Evolutionary conservation across 331 rosid genomes (phyloP).

Genomic region (Quercus tomentella): DNA sequence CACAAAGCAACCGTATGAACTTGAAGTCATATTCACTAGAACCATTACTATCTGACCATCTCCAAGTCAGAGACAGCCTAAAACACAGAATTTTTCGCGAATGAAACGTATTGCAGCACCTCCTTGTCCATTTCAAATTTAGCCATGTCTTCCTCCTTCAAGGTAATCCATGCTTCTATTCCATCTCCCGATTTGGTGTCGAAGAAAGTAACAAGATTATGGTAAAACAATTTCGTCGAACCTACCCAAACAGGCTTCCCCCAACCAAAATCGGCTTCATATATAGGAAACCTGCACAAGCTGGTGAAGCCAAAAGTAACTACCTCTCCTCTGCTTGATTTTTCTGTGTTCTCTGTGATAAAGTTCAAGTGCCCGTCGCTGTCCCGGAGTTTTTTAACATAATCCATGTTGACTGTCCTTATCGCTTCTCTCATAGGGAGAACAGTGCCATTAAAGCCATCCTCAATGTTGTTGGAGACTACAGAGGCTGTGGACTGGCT

Average conservation of each 20-base stretch:
- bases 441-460: not conserved
- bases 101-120: no score
- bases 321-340: constrained; percentile 19
- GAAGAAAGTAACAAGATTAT: constrained; percentile 23
- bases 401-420: constrained; percentile 4
- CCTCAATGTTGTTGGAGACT: constrained; percentile 2
- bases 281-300: constrained; percentile 34
- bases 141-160: constrained; percentile 29
- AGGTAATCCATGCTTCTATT: constrained; percentile 39
- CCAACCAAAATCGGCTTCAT: constrained; percentile 43
- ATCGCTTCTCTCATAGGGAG: constrained; percentile 18
- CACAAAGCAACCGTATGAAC: no score
- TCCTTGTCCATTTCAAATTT: constrained; percentile 5
- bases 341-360: constrained; percentile 2
- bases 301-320: constrained; percentile 30
- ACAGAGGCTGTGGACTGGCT: constrained; percentile 9
- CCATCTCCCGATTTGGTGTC: constrained; percentile 24
- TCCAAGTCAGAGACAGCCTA: no score
- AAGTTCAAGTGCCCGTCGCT: not conserved
- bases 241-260: constrained; percentile 33
- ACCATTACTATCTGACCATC: no score
- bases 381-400: not conserved
- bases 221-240: constrained; percentile 18
- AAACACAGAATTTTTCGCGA: no score
- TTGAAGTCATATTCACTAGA: no score